Conservation (phyloP, 306 rosid genomes). For the Cucumis hystrix region DNA sequence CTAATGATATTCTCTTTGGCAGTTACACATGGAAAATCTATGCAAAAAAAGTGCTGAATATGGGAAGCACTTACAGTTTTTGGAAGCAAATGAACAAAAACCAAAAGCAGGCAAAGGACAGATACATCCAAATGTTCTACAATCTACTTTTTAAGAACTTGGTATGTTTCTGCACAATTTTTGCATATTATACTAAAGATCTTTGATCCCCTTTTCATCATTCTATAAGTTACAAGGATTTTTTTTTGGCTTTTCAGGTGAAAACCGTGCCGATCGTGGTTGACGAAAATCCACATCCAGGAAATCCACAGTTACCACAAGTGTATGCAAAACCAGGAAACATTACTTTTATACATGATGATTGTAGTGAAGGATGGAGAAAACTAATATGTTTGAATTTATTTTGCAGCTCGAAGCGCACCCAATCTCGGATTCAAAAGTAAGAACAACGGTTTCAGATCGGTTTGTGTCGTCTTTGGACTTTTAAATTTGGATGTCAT, state of each 20-base stretch:
- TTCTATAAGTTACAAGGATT: background rate
- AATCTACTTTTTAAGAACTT: slow-evolving; percentile 55
- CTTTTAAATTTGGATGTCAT: background rate
- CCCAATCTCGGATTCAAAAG: slow-evolving; percentile 54
- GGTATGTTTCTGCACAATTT: slow-evolving; percentile 22
- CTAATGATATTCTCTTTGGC: slow-evolving; percentile 2
- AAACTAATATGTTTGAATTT: background rate
- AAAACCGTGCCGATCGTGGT: slow-evolving; percentile 42
- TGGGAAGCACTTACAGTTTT: slow-evolving; percentile 62
- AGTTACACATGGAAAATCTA: slow-evolving; percentile 96
- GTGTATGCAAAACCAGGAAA: slow-evolving; percentile 25
- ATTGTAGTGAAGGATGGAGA: background rate
- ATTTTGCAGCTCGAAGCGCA: slow-evolving; percentile 43
- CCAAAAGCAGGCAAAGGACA: slow-evolving; percentile 68
- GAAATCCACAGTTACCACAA: slow-evolving; percentile 19
- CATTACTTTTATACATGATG: background rate
- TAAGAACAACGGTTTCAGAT: slow-evolving; percentile 10
- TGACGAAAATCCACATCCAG: slow-evolving; percentile 34
- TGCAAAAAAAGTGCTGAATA: slow-evolving; percentile 67
- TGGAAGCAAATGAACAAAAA: slow-evolving; percentile 68
- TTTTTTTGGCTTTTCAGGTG: slow-evolving; percentile 25
- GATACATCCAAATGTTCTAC: slow-evolving; percentile 78
- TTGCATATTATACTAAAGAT: background rate
- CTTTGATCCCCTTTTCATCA: background rate
- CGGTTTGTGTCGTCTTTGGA: background rate